A percentile compares a stretch with the other conserved stretches of the same genome.
phyloP scores from a whole-genome alignment of 1,139 yeast genomes.

The Geotrichum cucujoidarum region DNA sequence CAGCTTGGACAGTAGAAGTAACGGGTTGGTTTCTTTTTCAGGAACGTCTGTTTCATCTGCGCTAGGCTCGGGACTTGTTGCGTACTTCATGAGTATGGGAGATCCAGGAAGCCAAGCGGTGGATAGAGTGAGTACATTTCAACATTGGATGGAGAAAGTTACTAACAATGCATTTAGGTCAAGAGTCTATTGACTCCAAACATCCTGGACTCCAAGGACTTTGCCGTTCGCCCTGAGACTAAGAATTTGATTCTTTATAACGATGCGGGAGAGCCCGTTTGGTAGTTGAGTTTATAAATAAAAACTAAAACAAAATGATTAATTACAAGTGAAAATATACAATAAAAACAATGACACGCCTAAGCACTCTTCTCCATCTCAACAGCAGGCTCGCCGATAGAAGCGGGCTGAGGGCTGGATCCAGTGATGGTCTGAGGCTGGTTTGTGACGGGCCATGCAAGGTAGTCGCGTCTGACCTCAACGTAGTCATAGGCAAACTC shows the following conservation, averaged over 20 bases:
- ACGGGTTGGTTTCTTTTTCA: constrained; percentile 46
- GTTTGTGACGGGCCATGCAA: constrained; percentile 52
- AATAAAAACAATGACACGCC: neutral
- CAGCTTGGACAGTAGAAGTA: constrained; percentile 35
- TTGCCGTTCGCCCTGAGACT: constrained; percentile 36
- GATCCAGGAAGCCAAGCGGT: constrained; percentile 41
- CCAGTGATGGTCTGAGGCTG: constrained; percentile 10
- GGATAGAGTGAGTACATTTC: constrained; percentile 31
- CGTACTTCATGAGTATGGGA: constrained; percentile 60
- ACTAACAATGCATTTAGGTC: constrained; percentile 16
- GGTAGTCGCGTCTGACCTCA: constrained; percentile 89
- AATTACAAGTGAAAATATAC: neutral
- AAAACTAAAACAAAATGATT: neutral
- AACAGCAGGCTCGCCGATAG: constrained; percentile 5
- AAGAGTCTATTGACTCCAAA: constrained; percentile 25
- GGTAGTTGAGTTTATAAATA: constrained; percentile 28
- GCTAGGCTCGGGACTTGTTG: constrained; percentile 66
- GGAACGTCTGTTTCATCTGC: constrained; percentile 94
- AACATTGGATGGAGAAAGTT: neutral
- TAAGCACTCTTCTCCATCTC: constrained; percentile 12
- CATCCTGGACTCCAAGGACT: constrained; percentile 31
- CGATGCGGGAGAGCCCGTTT: constrained; percentile 39
- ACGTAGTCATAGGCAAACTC: constrained; percentile 98
- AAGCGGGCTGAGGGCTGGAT: neutral
- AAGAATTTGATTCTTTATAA: constrained; percentile 42